phyloP scores from a whole-genome alignment of 495 filamentous ascomycete genomes.

The Chaetomium cochliodes region DNA sequence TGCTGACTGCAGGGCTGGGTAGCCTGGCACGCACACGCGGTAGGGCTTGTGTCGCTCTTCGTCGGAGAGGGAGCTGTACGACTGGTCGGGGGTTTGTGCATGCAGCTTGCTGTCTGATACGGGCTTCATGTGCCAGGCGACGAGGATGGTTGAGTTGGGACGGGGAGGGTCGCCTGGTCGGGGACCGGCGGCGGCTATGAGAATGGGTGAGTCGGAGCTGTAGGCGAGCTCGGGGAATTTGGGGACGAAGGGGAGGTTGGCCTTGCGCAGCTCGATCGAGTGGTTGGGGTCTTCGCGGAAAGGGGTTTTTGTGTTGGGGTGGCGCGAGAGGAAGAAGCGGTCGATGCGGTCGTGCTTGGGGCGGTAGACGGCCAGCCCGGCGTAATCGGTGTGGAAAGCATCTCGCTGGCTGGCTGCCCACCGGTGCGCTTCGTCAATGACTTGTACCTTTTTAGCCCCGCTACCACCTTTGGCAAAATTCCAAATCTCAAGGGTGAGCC shows the following conservation, averaged over 20 bases:
- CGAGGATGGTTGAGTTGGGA: conserved; percentile 25
- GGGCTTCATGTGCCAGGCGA: conserved; percentile 35
- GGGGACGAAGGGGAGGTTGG: conserved; percentile 32
- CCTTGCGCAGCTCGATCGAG: conserved; percentile 28
- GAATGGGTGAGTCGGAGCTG: conserved; percentile 26
- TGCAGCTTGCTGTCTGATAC: conserved; percentile 25
- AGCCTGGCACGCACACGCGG: conserved; percentile 26
- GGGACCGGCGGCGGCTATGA: conserved; percentile 33
- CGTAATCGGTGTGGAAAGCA: conserved; percentile 28
- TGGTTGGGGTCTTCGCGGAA: conserved; percentile 31
- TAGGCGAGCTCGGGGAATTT: conserved; percentile 37
- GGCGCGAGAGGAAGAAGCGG: conserved; percentile 29
- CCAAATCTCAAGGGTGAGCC: conserved; percentile 34
- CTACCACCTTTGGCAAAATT: conserved; percentile 31
- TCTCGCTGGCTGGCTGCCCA: conserved; percentile 32
- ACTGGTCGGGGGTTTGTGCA: conserved; percentile 22
- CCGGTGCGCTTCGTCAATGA: conserved; percentile 35
- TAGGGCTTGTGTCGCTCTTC: conserved; percentile 29
- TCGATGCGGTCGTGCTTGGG: conserved; percentile 33
- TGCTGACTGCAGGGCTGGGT: conserved; percentile 30
- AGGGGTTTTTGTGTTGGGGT: conserved; percentile 28
- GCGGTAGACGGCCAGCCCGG: conserved; percentile 33
- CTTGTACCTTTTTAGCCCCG: conserved; percentile 31
- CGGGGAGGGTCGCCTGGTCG: conserved; percentile 30
- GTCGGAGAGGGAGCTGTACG: conserved; percentile 19